phyloP scores from a whole-genome alignment of 2,329 filamentous ascomycete genomes.

The Diplocarpon mali region DNA sequence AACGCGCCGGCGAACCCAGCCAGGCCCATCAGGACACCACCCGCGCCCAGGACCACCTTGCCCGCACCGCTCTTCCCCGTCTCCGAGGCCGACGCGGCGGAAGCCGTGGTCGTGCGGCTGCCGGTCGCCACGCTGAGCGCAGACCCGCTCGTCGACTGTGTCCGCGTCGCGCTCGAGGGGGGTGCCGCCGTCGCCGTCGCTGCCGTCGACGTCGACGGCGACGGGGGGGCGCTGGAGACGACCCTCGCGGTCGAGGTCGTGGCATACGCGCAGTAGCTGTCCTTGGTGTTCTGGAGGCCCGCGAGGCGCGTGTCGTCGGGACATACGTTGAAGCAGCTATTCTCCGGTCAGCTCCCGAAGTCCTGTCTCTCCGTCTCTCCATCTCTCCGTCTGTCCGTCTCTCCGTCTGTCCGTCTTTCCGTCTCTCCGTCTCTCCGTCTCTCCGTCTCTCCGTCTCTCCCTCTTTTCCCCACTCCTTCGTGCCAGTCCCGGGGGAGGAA shows the following conservation, averaged over 20 bases:
- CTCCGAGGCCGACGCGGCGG: constrained; percentile 6
- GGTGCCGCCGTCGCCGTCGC: not conserved
- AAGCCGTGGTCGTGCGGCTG: not conserved
- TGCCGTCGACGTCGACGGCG: constrained; percentile 3
- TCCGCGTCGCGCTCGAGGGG: constrained; percentile 4
- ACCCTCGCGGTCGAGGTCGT: constrained; percentile 10
- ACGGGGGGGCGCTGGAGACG: constrained; percentile 13
- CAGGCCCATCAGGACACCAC: constrained; percentile 13
- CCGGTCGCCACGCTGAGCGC: too few species aligned
- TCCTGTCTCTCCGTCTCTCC: too few species aligned
- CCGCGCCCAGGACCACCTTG: constrained; percentile 12
- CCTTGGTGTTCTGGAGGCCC: constrained; percentile 9
- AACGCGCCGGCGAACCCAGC: constrained; percentile 18
- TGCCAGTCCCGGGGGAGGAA: too few species aligned
- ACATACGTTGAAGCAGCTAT: constrained; percentile 51
- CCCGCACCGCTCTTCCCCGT: constrained; percentile 13
- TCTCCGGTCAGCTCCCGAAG: too few species aligned
- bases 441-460: too few species aligned
- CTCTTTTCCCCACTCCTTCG: too few species aligned
- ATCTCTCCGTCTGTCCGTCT: too few species aligned
- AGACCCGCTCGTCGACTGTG: too few species aligned
- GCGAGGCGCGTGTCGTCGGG: constrained; percentile 33
- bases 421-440: too few species aligned
- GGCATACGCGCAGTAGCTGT: constrained; percentile 21
- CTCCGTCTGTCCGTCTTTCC: too few species aligned